Base-by-base conservation (phyloP, 176 grass and related monocot genomes). In the Paspalum notatum region DNA sequence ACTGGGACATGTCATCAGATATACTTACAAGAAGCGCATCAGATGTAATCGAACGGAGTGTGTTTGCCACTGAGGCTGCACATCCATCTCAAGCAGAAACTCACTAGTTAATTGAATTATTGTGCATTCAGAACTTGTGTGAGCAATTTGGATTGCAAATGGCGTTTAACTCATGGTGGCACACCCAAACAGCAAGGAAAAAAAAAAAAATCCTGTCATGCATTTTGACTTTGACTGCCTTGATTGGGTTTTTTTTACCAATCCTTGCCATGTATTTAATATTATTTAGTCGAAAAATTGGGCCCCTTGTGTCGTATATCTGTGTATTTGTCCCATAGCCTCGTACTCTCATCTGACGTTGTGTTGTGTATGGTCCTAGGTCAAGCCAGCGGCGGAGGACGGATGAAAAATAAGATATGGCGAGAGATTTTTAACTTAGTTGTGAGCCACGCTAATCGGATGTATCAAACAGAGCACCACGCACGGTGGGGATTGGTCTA, bases 1-100 rank as follows among this genome's bases (percentile, higher is more conserved):
- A 85, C 37, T 91, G 89, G 92, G 84, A 91, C 72, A 85, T 91
- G 67, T 57, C 83, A 15, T 88, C 87, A 6, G 73, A 84, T 39
- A 73, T 91, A 45, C 79, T 95, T 48, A 80, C 79, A 66, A 82
- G 82, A 53, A 85, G 82, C 1, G 77, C 75, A 18, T 87, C 92
- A 4, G 86, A 89, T 43, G 86, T 91, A 39, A 75, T 95, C 73
- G 76, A 77, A 60, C 78, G 82, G 48, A 85, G 63, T 5, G 77
- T 66, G 44, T 79, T 82, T 12, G 45, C 44, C 59, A 76, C 53
- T 1, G 77, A 91, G 40, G 47, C 24, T 71, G 80, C 51, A 49
- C 48, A 56, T 62, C 49, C 42, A 61, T 89, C 82, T 70, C 79
- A 53, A 71, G 86, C 58, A 68, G 72, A 74, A 68, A 27, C 44